Base-by-base conservation (phyloP, 2,329 filamentous ascomycete genomes). In the Talaromyces sp. region DNA sequence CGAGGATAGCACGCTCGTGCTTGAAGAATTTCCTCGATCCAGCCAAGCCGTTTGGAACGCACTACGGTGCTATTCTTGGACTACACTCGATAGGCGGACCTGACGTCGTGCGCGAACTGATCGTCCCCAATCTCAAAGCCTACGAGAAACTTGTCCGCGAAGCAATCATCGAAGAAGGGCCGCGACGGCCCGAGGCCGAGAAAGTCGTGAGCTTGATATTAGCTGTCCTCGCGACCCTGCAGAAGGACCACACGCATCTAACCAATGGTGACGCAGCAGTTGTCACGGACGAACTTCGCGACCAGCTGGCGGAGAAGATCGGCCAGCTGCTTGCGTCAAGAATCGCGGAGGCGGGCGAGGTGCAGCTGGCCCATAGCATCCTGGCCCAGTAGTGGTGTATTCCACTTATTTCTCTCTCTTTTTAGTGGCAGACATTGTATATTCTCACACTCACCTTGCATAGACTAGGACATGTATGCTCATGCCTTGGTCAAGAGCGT, bases 11-110 rank as follows among this genome's bases (percentile, higher is more conserved):
- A 4, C 86, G 95, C n/a, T 95, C 93, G 0, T 97, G 92, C 70
- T 84, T 98, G 36, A 96, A 96, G 78, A 88, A 90, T 69, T 94
- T 97, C 75, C 84, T 99, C 33, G 93, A 97, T 70, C 91, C 92
- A 0, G 87, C 88, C 51, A 92, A 93, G 71, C 88, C 92, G 0
- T 85, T 92, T 0, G 87, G 90, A 1, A 89, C 94, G 1, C 91
- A 96, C 70, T 99, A 95, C 72, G 95, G 95, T 52, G 92, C 94
- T 6, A 84, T 99, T 27, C 85, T 88, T 33, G 94, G 93, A 1
- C 81, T 99, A 2, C 83, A 89, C 1, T 87, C 89, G 1, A 88
- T 96, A 28, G 92, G 92, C 30, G 92, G 88, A 9, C 70, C 81
- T 0, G 86, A 89, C 63, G 85, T 86, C 27, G 81, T 89, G n/a